Evolutionary conservation across 768 basidiomycete genomes (phyloP).

Genomic region (Tylopilus intermedius): DNA sequence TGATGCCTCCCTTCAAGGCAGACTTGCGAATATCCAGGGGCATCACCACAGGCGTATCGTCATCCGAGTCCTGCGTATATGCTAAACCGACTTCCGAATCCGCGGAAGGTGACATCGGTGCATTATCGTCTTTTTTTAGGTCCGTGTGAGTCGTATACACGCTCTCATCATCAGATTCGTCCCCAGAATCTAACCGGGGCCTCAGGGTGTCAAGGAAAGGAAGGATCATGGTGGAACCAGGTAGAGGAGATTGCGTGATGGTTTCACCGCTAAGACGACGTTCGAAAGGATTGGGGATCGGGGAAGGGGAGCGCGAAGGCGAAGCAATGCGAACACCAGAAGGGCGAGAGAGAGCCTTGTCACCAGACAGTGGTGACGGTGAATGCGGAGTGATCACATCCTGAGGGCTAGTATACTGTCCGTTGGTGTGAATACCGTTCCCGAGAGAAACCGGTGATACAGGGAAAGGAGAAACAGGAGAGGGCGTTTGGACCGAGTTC

Average conservation of each 20-base stretch:
- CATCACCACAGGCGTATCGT: constrained; percentile 31
- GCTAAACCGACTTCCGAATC: constrained; percentile 34
- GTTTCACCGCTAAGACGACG: constrained; percentile 81
- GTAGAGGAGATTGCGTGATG: constrained; percentile 19
- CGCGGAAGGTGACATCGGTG: constrained; percentile 24
- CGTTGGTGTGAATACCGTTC: constrained; percentile 13
- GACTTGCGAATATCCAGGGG: constrained; percentile 26
- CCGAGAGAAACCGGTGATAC: constrained; percentile 22
- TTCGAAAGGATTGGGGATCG: constrained; percentile 86
- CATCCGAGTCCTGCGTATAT: constrained; percentile 33
- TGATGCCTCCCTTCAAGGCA: constrained; percentile 2
- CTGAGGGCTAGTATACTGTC: constrained; percentile 15
- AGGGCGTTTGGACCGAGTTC: constrained; percentile 29
- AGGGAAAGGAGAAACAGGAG: constrained; percentile 32
- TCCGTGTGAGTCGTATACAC: constrained; percentile 32
- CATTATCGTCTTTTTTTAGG: constrained; percentile 14
- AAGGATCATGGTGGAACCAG: constrained; percentile 32
- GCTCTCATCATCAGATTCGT: constrained; percentile 32
- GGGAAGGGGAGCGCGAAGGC: constrained; percentile 29
- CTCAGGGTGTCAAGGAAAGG: constrained; percentile 59
- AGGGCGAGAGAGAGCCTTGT: constrained; percentile 18
- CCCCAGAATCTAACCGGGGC: constrained; percentile 16
- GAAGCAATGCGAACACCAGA: constrained; percentile 25
- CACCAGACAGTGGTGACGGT: constrained; percentile 3
- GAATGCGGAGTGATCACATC: constrained; percentile 9